These are phyloP conservation scores for Penicillium sp. DNA, from an alignment of 2,329 filamentous ascomycete genomes.

Conservation along the genomic window DNA sequence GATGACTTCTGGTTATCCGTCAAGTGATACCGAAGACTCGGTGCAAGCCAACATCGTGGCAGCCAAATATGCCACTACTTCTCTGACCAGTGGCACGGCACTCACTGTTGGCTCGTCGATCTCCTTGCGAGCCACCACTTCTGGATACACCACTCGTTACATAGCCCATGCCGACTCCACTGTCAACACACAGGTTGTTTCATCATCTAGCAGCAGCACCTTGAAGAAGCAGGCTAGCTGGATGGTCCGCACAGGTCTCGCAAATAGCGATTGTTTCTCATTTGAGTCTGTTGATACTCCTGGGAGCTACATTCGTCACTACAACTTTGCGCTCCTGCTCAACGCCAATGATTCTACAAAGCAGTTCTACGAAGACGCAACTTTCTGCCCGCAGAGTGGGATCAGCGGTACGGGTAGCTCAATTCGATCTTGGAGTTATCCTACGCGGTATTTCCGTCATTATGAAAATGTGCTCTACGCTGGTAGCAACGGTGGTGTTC, in stretches of 20 bases:
- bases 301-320: slow-evolving; percentile 64
- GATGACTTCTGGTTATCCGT: slow-evolving; percentile 66
- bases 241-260: slow-evolving; percentile 60
- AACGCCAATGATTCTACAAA: slow-evolving; percentile 59
- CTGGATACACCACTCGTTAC: slow-evolving; percentile 59
- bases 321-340: slow-evolving; percentile 56
- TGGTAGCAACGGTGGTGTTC: slow-evolving; percentile 61
- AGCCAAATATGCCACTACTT: slow-evolving; percentile 56
- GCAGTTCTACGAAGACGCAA: slow-evolving; percentile 64
- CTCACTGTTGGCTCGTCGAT: slow-evolving; percentile 56
- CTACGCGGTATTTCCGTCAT: slow-evolving; percentile 63
- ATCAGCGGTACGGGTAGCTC: slow-evolving; percentile 53
- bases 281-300: slow-evolving; percentile 64
- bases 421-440: slow-evolving; percentile 63
- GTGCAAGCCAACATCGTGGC: slow-evolving; percentile 66
- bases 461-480: slow-evolving; percentile 53
- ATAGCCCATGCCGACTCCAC: slow-evolving; percentile 57
- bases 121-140: slow-evolving; percentile 60
- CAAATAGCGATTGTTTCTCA: slow-evolving; percentile 61
- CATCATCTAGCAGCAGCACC: slow-evolving; percentile 53
- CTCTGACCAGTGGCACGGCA: slow-evolving; percentile 54
- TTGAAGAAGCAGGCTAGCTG: slow-evolving; percentile 60
- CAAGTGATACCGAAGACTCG: slow-evolving; percentile 61
- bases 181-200: slow-evolving; percentile 61
- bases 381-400: slow-evolving; percentile 62